Base-by-base conservation (phyloP, 1,284 basidiomycete species). In the Trichosporon asahii region DNA sequence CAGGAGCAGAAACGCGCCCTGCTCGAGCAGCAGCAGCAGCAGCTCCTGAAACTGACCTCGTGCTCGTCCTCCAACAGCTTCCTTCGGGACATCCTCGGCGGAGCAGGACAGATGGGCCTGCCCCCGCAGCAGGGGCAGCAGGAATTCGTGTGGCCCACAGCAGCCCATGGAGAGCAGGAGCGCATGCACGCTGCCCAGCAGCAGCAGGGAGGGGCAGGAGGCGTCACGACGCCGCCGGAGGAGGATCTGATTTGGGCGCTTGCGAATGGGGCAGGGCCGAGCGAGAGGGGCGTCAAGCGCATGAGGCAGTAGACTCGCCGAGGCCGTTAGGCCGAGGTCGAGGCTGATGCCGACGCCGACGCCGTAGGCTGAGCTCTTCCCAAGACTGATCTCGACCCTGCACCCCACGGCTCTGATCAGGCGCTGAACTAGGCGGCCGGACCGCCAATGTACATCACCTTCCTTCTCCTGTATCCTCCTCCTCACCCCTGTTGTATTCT, bases 1-100 rank as follows among this genome's bases (percentile, higher is more conserved):
- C 80, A 81, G 67, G 74, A 78, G 21, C 80, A 82, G 74, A 80
- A 82, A 57, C 72, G 80, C 8, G 67, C 74, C 1, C 70, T 83
- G 4, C 74, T 83, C 9, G 79, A 82, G 35, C 76, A 76, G 44
- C 81, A 83, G 68, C 72, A 80, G 66, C 76, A 79, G 61, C 81
- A 83, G 70, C 64, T 83, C 14, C 75, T 77, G 14, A 75, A 81
- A 65, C 68, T 83, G 7, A 73, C 72, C 7, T 65, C 64, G 25
- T 68, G 72, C 18, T 64, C 46, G 1, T 66, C 70, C 18, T 67
- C 66, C 18, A 35, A 61, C 60, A 53, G 61, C 0, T 69, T 73
- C 60, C 53, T 73, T 12, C 66, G 72, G 66, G 72, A 73, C 66
- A 73, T 73, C 29, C 72, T 73, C 18, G 31, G 31, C 31, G 68